These are phyloP conservation scores for Achlya hypogyna DNA, from an alignment of 352 stramenopile species.

Conservation along the genomic window DNA sequence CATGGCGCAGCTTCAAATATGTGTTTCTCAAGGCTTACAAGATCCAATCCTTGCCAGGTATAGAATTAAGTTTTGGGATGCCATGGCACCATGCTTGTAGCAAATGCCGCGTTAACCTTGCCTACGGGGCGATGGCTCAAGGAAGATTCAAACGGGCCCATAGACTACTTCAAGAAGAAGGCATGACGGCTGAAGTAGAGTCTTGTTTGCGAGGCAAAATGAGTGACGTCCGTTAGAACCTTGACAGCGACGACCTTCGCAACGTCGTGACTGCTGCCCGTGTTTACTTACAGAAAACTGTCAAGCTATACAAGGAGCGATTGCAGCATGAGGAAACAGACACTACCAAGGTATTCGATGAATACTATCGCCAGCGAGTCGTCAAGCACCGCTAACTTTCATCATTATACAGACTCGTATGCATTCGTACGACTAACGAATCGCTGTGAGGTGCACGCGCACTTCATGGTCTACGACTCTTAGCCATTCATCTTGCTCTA, in stretches of 20 bases:
- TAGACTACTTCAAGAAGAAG: conserved; percentile 41
- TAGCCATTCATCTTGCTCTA: too few species aligned
- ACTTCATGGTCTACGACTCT: too few species aligned
- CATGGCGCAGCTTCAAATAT: conserved; percentile 72
- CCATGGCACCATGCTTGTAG: conserved; percentile 11
- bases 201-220: background rate
- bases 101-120: conserved; percentile 75
- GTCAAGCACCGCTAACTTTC: too few species aligned
- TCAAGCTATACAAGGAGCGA: conserved; percentile 46
- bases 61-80: background rate
- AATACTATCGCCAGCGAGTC: conserved; percentile 76
- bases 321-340: conserved; percentile 24
- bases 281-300: conserved; percentile 62
- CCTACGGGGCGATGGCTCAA: conserved; percentile 67
- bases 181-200: conserved; percentile 28
- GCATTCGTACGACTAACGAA: background rate
- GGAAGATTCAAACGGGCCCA: conserved; percentile 50
- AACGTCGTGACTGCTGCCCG: conserved; percentile 51
- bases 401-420: conserved; percentile 1
- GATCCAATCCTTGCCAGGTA: conserved; percentile 57
- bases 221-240: conserved; percentile 1
- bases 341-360: conserved; percentile 38
- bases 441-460: too few species aligned
- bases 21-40: conserved; percentile 55
- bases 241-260: conserved; percentile 45